Conservation (phyloP, 2,329 filamentous ascomycete species). For the Periconia macrospinosa region DNA sequence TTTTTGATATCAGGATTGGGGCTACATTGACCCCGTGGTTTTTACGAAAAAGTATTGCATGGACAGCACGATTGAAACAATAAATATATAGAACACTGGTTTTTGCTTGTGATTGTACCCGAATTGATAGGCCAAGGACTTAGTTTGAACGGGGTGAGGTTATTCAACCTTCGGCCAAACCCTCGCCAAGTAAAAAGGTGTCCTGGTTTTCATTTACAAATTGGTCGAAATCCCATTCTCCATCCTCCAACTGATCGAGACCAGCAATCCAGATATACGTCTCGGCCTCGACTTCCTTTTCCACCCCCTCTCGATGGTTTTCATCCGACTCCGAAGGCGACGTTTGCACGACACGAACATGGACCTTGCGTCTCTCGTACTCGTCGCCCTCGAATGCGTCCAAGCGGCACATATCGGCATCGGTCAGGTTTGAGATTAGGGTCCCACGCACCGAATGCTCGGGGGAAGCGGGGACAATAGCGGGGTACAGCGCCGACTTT, state of each 20-base stretch:
- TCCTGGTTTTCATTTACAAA: slow-evolving; percentile 76
- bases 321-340: slow-evolving; percentile 9
- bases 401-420: slow-evolving; percentile 72
- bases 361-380: slow-evolving; percentile 61
- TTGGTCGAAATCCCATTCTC: slow-evolving; percentile 86
- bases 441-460: slow-evolving; percentile 67
- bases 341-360: slow-evolving; percentile 46
- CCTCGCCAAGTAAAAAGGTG: slow-evolving; percentile 55
- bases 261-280: slow-evolving; percentile 57
- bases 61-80: too few relatives aligned
- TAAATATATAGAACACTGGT: too few relatives aligned
- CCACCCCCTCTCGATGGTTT: slow-evolving; percentile 29
- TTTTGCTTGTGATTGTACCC: too few relatives aligned
- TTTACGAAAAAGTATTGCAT: too few relatives aligned
- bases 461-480: slow-evolving; percentile 58
- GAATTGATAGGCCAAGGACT: too few relatives aligned
- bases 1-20: not conserved
- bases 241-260: slow-evolving; percentile 60
- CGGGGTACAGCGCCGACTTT: slow-evolving; percentile 74
- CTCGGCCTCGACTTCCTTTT: slow-evolving; percentile 46
- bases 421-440: slow-evolving; percentile 74
- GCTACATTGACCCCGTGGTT: too few relatives aligned
- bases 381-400: slow-evolving; percentile 81
- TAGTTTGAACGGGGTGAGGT: too few relatives aligned
- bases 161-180: slow-evolving; percentile 32